Evolutionary conservation across 306 rosid species (phyloP).

Genomic region (Purshia tridentata): DNA sequence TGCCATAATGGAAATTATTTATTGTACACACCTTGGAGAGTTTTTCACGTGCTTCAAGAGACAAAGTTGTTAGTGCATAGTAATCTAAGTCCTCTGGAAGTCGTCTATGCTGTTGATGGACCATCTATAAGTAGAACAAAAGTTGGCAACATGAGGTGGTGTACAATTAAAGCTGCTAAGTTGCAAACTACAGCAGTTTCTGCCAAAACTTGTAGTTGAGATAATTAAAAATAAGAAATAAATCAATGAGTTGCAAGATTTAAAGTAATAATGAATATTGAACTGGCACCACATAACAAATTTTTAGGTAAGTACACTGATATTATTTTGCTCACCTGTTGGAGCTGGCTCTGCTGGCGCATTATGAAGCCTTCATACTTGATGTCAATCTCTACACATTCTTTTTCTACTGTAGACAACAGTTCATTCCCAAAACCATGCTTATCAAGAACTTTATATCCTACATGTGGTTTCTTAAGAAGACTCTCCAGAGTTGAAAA

Average conservation of each 20-base stretch:
- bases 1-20: background rate
- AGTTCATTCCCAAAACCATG: conserved; percentile 75
- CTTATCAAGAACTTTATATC: conserved; percentile 66
- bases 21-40: conserved; percentile 71
- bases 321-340: conserved; percentile 58
- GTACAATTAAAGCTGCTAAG: conserved; percentile 8
- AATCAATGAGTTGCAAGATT: conserved; percentile 1
- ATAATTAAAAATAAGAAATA: background rate
- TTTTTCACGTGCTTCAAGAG: conserved; percentile 88
- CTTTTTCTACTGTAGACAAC: conserved; percentile 73
- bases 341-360: conserved; percentile 89
- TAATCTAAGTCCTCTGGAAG: conserved; percentile 90
- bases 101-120: conserved; percentile 77
- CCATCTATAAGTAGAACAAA: conserved; percentile 51
- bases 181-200: background rate
- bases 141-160: conserved; percentile 5
- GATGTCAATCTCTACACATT: conserved; percentile 88
- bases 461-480: conserved; percentile 95
- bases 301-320: background rate
- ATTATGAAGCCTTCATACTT: conserved; percentile 94
- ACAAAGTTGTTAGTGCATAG: conserved; percentile 76
- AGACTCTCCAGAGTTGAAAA: conserved; percentile 83
- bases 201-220: background rate
- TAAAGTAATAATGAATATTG: background rate
- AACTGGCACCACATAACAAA: no score